phyloP scores from a whole-genome alignment of 805 yeast genomes.

The Teunomyces atbi region DNA sequence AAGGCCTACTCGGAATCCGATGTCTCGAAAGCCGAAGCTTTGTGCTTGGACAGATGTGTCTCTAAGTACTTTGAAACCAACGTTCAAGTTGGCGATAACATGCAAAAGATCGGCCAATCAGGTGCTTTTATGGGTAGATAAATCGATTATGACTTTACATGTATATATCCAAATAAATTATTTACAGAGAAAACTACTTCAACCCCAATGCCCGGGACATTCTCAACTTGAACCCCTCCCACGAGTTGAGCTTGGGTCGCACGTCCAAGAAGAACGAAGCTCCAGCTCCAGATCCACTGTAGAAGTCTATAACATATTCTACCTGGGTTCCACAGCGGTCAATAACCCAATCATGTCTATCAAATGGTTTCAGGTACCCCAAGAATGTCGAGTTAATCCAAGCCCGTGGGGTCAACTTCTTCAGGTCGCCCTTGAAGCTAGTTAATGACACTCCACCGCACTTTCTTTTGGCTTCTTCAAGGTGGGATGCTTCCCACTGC shows the following conservation, averaged over 20 bases:
- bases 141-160: constrained; percentile 10
- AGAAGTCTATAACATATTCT: constrained; percentile 93
- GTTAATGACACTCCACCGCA: constrained; percentile 88
- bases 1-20: constrained; percentile 68
- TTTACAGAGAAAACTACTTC: constrained; percentile 4
- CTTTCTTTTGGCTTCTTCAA: constrained; percentile 41
- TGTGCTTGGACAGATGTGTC: constrained; percentile 94
- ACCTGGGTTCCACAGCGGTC: constrained; percentile 79
- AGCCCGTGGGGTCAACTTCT: constrained; percentile 86
- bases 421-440: constrained; percentile 85
- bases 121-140: constrained; percentile 48
- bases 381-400: constrained; percentile 57
- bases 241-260: constrained; percentile 80
- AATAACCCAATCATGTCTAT: constrained; percentile 93
- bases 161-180: constrained; percentile 5
- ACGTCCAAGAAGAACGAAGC: constrained; percentile 79
- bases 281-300: constrained; percentile 41
- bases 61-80: constrained; percentile 92
- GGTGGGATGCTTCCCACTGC: constrained; percentile 71
- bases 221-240: constrained; percentile 79
- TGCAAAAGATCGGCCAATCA: constrained; percentile 47
- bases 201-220: constrained; percentile 58
- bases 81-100: constrained; percentile 85
- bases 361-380: constrained; percentile 83
- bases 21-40: constrained; percentile 73